Conservation (phyloP, 176 grass and related monocot species). For the Cenchrus fungigraminus region DNA sequence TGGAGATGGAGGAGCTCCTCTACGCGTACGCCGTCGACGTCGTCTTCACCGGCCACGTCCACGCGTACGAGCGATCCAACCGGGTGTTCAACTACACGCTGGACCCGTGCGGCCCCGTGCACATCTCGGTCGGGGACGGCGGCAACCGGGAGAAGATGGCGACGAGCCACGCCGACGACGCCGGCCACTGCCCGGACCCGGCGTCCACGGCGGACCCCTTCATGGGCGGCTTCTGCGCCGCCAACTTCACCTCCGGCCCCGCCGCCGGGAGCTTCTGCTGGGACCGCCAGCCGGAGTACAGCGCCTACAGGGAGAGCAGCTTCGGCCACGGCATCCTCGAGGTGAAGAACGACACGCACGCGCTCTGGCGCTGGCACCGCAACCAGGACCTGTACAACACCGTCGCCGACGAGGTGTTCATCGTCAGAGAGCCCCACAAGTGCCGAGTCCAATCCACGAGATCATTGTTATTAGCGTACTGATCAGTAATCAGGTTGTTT, state of each 20-base stretch:
- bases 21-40: constrained; percentile 72
- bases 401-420: constrained; percentile 70
- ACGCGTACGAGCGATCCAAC: constrained; percentile 91
- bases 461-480: not conserved
- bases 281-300: constrained; percentile 79
- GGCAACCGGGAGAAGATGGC: constrained; percentile 88
- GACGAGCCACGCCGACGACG: constrained; percentile 66
- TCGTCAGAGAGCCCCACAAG: constrained; percentile 65
- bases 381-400: constrained; percentile 66
- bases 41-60: constrained; percentile 91
- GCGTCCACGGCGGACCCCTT: constrained; percentile 45
- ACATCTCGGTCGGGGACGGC: constrained; percentile 71
- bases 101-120: constrained; percentile 68
- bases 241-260: constrained; percentile 73
- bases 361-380: constrained; percentile 86
- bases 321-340: constrained; percentile 90
- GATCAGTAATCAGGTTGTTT: not conserved
- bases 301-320: constrained; percentile 77
- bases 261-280: constrained; percentile 82
- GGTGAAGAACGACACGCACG: constrained; percentile 89
- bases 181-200: constrained; percentile 61
- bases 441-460: constrained; percentile 39
- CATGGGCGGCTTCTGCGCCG: constrained; percentile 64
- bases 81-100: constrained; percentile 75
- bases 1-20: constrained; percentile 91